Conservation (phyloP, 2,329 filamentous ascomycete genomes). For the Pleomassaria siparia region DNA sequence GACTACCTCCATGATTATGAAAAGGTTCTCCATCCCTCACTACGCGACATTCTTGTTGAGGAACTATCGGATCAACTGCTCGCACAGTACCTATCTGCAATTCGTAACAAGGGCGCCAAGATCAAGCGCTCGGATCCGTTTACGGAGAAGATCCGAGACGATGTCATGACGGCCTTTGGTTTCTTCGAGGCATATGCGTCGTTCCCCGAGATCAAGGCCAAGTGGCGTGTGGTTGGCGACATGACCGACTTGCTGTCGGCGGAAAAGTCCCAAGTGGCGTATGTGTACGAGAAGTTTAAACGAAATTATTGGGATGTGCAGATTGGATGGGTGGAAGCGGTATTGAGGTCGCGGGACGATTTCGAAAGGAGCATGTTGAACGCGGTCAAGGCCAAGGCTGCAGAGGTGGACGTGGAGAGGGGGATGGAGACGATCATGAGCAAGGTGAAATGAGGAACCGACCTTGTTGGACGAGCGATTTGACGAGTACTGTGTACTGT, state of each 20-base stretch:
- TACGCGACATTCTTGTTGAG: constrained; percentile 89
- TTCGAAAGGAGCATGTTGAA: constrained; percentile 91
- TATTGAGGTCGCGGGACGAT: constrained; percentile 83
- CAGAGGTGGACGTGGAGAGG: constrained; percentile 76
- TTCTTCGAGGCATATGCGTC: constrained; percentile 68
- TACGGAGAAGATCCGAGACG: constrained; percentile 90
- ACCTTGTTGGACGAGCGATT: not conserved
- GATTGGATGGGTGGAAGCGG: constrained; percentile 92
- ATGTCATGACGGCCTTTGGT: constrained; percentile 85
- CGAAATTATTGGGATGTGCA: constrained; percentile 88
- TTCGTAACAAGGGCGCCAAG: constrained; percentile 87
- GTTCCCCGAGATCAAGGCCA: constrained; percentile 74
- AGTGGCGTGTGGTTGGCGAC: constrained; percentile 87
- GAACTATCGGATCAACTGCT: constrained; percentile 92
- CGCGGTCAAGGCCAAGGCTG: constrained; percentile 83
- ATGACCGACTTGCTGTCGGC: constrained; percentile 77
- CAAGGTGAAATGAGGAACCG: constrained; percentile 67
- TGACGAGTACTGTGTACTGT: not conserved
- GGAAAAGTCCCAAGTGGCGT: constrained; percentile 71
- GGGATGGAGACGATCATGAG: constrained; percentile 95
- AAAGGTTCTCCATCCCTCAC: constrained; percentile 78
- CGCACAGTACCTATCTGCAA: constrained; percentile 76
- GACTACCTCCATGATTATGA: constrained; percentile 92
- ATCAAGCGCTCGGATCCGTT: constrained; percentile 86
- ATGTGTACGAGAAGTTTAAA: constrained; percentile 84